Evolutionary conservation across 805 yeast species (phyloP), one percentile per base, ranked within the genome.

Genomic region (Candida insectorum): DNA sequence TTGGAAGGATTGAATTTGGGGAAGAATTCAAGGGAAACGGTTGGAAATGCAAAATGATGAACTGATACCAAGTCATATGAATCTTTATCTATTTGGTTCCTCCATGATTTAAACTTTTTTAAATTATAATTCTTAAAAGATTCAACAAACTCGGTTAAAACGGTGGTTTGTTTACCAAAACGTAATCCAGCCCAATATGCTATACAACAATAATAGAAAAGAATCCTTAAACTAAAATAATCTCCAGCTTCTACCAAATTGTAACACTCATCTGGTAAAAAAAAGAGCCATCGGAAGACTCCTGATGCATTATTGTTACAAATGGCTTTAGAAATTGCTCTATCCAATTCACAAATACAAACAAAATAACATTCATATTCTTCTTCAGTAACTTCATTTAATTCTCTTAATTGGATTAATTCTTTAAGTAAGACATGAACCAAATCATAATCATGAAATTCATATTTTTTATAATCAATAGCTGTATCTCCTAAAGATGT

Each of bases 281-380:
- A n/a, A 11, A 55, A 45, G 9, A 58, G 31, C 52, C 59, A 54
- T 30, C 52, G 37, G 40, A 47, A 57, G 10, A 60, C 26, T 2
- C 58, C 54, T 10, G 51, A 30, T 4, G 59, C 55, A 33, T 45
- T 47, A 24, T 50, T 43, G 5, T n/a, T 9, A 4, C 8, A 12
- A 6, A 34, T 15, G 2, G 30, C 18, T 7, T 8, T 11, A 9
- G 10, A 5, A 11, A 34, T 20, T 11, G 26, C 12, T 26, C 26
- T 2, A 47, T 41, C 13, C 51, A 37, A 12, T 36, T 23, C 23
- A 31, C 17, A 27, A 51, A 35, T 17, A 46, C 31, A n/a, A n/a
- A n/a, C n/a, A n/a, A n/a, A 12, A 26, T n/a, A 14, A 26, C 16
- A 5, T 27, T 11, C n/a, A 16, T 14, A 11, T 4, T 7, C 22